Percentiles rank a stretch among this genome's conserved stretches.
phyloP scores from a whole-genome alignment of 352 stramenopile species.

The Phytopythium sindhum region DNA sequence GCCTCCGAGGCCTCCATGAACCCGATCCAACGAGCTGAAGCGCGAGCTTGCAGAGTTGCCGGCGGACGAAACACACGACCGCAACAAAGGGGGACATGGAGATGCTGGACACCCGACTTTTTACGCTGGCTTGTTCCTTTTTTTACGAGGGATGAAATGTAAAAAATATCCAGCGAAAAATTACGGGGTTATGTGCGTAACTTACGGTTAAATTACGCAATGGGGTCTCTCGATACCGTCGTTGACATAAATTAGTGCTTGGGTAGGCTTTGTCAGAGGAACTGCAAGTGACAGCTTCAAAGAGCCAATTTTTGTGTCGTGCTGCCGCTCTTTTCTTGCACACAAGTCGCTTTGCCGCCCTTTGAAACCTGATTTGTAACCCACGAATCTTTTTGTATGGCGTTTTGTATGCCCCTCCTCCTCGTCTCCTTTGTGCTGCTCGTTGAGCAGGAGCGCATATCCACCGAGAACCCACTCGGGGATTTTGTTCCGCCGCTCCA shows the following conservation, averaged over 20 bases:
- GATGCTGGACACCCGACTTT: too few species aligned
- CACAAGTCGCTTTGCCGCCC: too few species aligned
- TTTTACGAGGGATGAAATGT: too few species aligned
- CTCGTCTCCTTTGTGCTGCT: not conserved
- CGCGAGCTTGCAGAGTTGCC: not conserved
- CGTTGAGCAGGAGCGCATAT: too few species aligned
- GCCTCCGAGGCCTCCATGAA: conserved; percentile 61
- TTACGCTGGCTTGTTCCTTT: too few species aligned
- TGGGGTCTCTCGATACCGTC: too few species aligned
- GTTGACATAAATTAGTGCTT: too few species aligned
- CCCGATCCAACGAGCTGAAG: conserved; percentile 1
- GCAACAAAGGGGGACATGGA: too few species aligned
- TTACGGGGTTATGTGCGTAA: not conserved
- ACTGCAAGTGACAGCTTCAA: not conserved
- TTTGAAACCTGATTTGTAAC: conserved; percentile 1
- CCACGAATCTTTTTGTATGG: conserved; percentile 4
- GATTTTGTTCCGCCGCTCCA: conserved; percentile 1
- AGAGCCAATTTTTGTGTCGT: not conserved
- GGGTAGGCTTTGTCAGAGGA: too few species aligned
- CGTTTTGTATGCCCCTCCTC: not conserved
- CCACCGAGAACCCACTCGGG: not conserved
- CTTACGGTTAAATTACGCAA: too few species aligned
- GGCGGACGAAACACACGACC: too few species aligned
- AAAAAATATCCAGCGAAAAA: too few species aligned
- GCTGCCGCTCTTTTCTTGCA: not conserved